Evolutionary conservation across 2,329 filamentous ascomycete genomes (phyloP).

Genomic region (Hymenoscyphus repandus): DNA sequence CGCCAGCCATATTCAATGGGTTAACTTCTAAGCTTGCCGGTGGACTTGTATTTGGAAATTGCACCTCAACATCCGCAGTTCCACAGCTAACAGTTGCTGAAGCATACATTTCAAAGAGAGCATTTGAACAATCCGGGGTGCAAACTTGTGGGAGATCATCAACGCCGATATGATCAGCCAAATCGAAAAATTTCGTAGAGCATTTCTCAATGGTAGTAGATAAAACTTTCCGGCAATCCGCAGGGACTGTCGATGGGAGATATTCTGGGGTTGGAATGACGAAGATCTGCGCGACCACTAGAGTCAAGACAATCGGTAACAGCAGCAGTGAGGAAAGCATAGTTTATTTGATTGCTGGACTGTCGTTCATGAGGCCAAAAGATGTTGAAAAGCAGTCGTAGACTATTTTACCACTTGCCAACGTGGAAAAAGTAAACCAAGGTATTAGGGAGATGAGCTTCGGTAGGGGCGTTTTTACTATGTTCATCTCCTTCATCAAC

Average conservation of each 20-base stretch:
- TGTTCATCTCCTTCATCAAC: too few relatives aligned
- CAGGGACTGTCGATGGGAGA: not conserved
- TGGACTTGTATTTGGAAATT: not conserved
- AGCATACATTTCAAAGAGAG: not conserved
- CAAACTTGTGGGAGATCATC: not conserved
- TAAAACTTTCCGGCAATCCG: not conserved
- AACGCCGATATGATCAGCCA: not conserved
- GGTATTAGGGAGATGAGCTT: too few relatives aligned
- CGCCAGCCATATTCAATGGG: not conserved
- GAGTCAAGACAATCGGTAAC: constrained; percentile 34
- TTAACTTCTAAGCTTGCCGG: not conserved
- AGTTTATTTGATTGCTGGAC: too few relatives aligned
- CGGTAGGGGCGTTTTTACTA: too few relatives aligned
- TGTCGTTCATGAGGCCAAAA: too few relatives aligned
- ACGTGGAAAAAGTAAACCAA: too few relatives aligned
- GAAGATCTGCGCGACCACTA: constrained; percentile 40
- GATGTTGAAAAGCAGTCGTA: too few relatives aligned
- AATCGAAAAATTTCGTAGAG: not conserved
- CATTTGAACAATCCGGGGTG: not conserved
- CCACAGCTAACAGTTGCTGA: not conserved
- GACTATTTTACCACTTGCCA: too few relatives aligned
- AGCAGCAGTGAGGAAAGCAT: not conserved
- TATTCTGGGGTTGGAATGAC: not conserved
- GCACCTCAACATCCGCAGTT: not conserved
- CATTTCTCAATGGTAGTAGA: not conserved